Evolutionary conservation across 1,139 yeast genomes (phyloP).

Genomic region (Maudiozyma humilis): DNA sequence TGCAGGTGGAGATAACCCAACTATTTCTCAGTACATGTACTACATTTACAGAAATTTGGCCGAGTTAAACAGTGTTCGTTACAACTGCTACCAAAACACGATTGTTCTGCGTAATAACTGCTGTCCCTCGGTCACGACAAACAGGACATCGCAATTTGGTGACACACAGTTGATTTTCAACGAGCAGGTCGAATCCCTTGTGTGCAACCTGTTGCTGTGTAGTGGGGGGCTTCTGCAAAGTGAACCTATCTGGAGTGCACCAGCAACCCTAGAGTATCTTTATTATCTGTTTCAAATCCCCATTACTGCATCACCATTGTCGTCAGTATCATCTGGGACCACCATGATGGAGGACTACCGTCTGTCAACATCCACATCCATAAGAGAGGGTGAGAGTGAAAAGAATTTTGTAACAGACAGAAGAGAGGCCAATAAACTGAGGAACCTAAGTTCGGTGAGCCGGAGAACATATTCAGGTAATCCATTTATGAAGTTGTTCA

Average conservation of each 20-base stretch:
- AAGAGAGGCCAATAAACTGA: conserved; percentile 7
- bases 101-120: conserved; percentile 23
- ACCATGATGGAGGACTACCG: conserved; percentile 4
- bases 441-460: conserved; percentile 21
- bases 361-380: not conserved
- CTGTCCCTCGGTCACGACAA: conserved; percentile 15
- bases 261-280: conserved; percentile 20
- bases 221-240: conserved; percentile 26
- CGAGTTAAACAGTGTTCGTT: conserved; percentile 16
- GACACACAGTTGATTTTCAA: conserved; percentile 13
- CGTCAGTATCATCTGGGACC: conserved; percentile 19
- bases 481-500: conserved; percentile 54
- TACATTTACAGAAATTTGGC: conserved; percentile 16
- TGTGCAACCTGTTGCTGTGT: conserved; percentile 23
- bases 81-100: conserved; percentile 13
- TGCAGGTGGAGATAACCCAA: conserved; percentile 28
- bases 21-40: conserved; percentile 28
- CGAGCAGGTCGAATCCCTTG: conserved; percentile 24
- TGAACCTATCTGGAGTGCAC: conserved; percentile 25
- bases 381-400: not conserved
- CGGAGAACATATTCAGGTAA: conserved; percentile 31
- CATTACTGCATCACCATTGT: conserved; percentile 24
- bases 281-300: conserved; percentile 28
- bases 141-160: conserved; percentile 27
- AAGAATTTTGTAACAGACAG: conserved; percentile 3